Evolutionary conservation across 192 early-diverging fungal genomes (phyloP).

Genomic region (Glomus cerebriforme): DNA sequence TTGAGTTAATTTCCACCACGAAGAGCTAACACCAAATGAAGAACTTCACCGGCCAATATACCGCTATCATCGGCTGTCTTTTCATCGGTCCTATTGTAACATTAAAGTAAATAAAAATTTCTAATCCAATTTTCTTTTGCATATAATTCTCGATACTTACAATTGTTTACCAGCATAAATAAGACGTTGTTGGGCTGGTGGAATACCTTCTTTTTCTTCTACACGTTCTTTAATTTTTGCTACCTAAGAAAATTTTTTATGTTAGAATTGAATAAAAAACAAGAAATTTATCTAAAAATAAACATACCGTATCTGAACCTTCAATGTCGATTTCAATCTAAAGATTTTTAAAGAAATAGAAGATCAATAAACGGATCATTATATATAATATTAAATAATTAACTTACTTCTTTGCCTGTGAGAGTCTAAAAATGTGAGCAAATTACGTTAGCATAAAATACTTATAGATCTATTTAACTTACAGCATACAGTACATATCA

Average conservation of each 20-base stretch:
- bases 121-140: neutral
- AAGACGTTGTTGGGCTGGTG: slow-evolving; percentile 92
- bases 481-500: neutral
- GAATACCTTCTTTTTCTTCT: slow-evolving; percentile 97
- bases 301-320: slow-evolving; percentile 63
- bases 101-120: neutral
- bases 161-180: slow-evolving; percentile 96
- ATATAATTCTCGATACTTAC: slow-evolving; percentile 47
- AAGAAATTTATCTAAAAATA: too few relatives aligned
- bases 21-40: slow-evolving; percentile 94
- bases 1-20: slow-evolving; percentile 70
- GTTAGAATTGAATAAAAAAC: too few relatives aligned
- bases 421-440: slow-evolving; percentile 64
- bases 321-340: slow-evolving; percentile 94
- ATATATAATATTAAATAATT: neutral
- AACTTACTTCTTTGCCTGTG: slow-evolving; percentile 81
- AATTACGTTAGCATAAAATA: neutral
- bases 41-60: slow-evolving; percentile 77
- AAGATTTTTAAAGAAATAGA: neutral
- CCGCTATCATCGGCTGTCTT: slow-evolving; percentile 66
- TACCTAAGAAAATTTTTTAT: slow-evolving; percentile 50
- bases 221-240: slow-evolving; percentile 88
- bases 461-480: neutral
- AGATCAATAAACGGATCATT: neutral
- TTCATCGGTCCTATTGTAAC: slow-evolving; percentile 70